A percentile compares a stretch with the other conserved stretches of the same genome.
phyloP scores from a whole-genome alignment of 1,139 yeast genomes.

The Geotrichum carabidarum region DNA sequence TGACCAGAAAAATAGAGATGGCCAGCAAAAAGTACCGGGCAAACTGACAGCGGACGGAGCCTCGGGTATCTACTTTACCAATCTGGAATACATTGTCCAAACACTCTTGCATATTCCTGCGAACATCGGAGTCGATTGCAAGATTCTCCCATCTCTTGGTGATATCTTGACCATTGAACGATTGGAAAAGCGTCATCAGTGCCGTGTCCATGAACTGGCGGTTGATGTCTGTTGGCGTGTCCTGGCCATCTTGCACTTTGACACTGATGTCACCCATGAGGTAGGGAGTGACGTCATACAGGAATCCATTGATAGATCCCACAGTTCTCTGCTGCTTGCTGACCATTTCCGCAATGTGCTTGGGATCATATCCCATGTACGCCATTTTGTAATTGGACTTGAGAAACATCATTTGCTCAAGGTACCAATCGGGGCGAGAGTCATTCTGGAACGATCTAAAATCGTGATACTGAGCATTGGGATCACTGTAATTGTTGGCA shows the following conservation, averaged over 20 bases:
- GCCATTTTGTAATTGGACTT: constrained; percentile 37
- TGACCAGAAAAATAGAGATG: constrained; percentile 38
- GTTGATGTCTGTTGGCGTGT: constrained; percentile 27
- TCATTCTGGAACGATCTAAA: constrained; percentile 39
- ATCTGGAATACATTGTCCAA: constrained; percentile 39
- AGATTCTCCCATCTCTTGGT: constrained; percentile 31
- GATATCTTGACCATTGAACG: constrained; percentile 39
- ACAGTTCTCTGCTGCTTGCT: constrained; percentile 26
- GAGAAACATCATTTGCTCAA: constrained; percentile 38
- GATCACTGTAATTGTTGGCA: constrained; percentile 37
- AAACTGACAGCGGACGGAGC: constrained; percentile 38
- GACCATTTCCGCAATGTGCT: constrained; percentile 31
- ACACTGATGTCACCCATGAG: constrained; percentile 38
- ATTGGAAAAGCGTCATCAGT: constrained; percentile 34
- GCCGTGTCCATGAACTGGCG: constrained; percentile 34
- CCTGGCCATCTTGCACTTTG: constrained; percentile 33
- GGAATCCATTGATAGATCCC: constrained; percentile 37
- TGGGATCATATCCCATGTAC: constrained; percentile 39
- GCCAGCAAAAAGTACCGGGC: constrained; percentile 43
- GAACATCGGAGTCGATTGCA: constrained; percentile 27
- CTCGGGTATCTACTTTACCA: constrained; percentile 41
- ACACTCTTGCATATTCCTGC: constrained; percentile 35
- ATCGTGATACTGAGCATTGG: constrained; percentile 41
- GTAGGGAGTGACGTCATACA: constrained; percentile 40
- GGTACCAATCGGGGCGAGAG: constrained; percentile 43